Evolutionary conservation across 2,329 filamentous ascomycete species (phyloP), one percentile per base, ranked within the genome.

Genomic region (Pyrenophora graminea): DNA sequence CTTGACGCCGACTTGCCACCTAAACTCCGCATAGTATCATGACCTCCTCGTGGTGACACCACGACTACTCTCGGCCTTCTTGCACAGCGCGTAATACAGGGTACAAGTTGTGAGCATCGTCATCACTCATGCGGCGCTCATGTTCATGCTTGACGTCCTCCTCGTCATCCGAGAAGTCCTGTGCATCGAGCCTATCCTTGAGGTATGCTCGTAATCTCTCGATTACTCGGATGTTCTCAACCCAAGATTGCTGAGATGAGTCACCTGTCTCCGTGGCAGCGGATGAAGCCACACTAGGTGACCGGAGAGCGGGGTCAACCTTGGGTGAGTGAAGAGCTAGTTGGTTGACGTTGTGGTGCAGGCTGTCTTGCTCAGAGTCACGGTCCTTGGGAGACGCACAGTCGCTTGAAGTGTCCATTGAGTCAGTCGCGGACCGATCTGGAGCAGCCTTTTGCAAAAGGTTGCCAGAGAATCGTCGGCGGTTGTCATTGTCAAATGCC

Each of bases 161-260:
- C 17, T 64, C 61, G 10, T 71, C 65, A 8, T 67, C 69, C 4
- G 72, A 70, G n/a, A 66, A 58, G 46, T 84, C 81, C 31, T 79
- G 79, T 34, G 74, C 71, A 52, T 82, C 77, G 18, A 87, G 73
- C 45, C 80, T 76, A 41, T 81, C 77, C 48, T 80, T 79, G 59
- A 86, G 78, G 68, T 81, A 82, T 17, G 79, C 78, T 37, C 84
- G 78, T 31, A 87, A 76, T 43, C 79, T 77, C 71, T 86, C 84
- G 25, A 87, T 82, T 8, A 84, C 77, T n/a, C 84, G 81, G 47
- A 85, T 82, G 70, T 85, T 85, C 67, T 85, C 82, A 8, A 86
- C 80, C 84, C 84, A 87, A 4, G 72, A 71, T 57, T 82, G 78
- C 55, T 83, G 80, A 8, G 65, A 67, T 6, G 59, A 59, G 17